A percentile compares a stretch with the other conserved stretches of the same genome.
phyloP scores from a whole-genome alignment of 805 yeast genomes.

The Spathaspora sp. region DNA sequence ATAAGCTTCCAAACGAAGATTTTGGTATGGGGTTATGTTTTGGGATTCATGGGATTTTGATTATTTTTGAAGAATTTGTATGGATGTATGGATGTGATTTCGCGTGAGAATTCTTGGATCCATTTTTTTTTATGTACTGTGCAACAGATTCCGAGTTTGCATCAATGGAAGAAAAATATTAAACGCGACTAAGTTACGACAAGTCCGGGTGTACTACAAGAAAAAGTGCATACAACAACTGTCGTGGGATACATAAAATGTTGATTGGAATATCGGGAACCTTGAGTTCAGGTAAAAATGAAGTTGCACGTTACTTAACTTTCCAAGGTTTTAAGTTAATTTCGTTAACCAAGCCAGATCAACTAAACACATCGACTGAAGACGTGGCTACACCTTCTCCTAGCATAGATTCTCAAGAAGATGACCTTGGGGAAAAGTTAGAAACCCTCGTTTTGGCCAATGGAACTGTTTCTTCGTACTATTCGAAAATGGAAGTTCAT shows the following conservation, averaged over 20 bases:
- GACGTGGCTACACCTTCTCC: background rate
- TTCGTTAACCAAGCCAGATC: background rate
- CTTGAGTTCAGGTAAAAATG: constrained; percentile 60
- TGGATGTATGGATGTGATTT: too few species aligned
- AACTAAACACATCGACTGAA: background rate
- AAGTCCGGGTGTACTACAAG: too few species aligned
- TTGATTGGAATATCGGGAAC: constrained; percentile 75
- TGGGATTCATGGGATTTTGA: too few species aligned
- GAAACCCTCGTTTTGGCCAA: background rate
- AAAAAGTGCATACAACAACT: background rate
- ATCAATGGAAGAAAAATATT: background rate
- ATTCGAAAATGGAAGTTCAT: constrained; percentile 12
- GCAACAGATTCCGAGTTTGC: background rate
- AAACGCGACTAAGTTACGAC: background rate
- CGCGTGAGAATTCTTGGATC: background rate
- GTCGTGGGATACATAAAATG: constrained; percentile 36
- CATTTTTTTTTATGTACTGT: background rate
- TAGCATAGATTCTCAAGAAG: background rate
- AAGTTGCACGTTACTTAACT: constrained; percentile 55
- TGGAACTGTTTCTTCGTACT: background rate
- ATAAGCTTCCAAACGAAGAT: too few species aligned
- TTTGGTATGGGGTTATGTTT: too few species aligned
- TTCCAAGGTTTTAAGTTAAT: constrained; percentile 49
- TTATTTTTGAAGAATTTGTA: too few species aligned
- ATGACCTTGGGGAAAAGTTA: background rate